Conservation (phyloP, 805 yeast species). For the Nakazawaea ernobii region DNA sequence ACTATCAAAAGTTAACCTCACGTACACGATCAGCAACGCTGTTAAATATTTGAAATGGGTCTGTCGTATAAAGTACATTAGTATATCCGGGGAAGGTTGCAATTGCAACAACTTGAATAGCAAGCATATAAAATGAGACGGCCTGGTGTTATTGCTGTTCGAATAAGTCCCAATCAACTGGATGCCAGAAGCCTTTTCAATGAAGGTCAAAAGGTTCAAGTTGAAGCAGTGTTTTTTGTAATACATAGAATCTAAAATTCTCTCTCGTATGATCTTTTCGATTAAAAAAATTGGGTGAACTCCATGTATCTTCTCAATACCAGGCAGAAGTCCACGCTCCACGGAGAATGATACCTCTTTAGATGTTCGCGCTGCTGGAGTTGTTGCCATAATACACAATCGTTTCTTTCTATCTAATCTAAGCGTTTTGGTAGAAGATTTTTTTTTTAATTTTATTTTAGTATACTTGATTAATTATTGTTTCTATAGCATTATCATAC, state of each 20-base stretch:
- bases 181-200: constrained; percentile 42
- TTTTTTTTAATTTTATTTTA: no score
- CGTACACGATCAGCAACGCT: constrained; percentile 62
- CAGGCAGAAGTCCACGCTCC: constrained; percentile 29
- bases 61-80: constrained; percentile 51
- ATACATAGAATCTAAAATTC: constrained; percentile 49
- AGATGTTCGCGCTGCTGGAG: background rate
- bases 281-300: constrained; percentile 44
- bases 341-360: constrained; percentile 13
- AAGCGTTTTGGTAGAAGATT: no score
- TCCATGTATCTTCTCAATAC: constrained; percentile 30
- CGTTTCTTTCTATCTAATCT: no score
- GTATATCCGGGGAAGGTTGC: constrained; percentile 56
- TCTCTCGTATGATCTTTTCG: constrained; percentile 53
- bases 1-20: constrained; percentile 40
- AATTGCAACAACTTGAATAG: constrained; percentile 72
- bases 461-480: no score
- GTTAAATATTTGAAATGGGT: constrained; percentile 72
- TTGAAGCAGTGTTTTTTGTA: constrained; percentile 54
- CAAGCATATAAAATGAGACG: constrained; percentile 72
- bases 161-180: constrained; percentile 42
- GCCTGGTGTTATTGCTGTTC: constrained; percentile 40
- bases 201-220: constrained; percentile 33
- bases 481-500: no score
- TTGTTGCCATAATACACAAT: background rate